Evolutionary conservation across 495 filamentous ascomycete species (phyloP).

Genomic region (Aspergillus ellipticus): DNA sequence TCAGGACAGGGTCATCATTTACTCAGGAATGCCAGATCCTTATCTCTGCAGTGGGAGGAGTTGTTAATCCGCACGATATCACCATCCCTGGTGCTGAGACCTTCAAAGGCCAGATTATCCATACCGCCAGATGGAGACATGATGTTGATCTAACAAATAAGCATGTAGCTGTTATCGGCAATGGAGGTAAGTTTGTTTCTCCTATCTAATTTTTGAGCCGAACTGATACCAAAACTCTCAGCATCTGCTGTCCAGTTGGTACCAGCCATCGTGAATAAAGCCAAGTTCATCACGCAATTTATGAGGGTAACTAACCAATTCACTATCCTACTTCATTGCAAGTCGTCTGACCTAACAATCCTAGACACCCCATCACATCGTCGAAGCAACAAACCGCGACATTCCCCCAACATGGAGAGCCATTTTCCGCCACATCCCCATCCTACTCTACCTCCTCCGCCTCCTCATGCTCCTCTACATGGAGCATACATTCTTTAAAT

Average conservation of each 20-base stretch:
- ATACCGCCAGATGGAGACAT: conserved; percentile 56
- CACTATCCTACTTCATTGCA: background rate
- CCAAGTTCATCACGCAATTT: conserved; percentile 13
- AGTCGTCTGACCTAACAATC: background rate
- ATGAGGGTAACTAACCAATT: conserved; percentile 5
- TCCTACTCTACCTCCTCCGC: conserved; percentile 11
- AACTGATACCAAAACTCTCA: background rate
- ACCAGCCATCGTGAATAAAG: conserved; percentile 8
- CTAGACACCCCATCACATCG: conserved; percentile 15
- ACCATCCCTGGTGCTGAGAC: conserved; percentile 41
- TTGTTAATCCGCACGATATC: conserved; percentile 42
- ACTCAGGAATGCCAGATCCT: conserved; percentile 42
- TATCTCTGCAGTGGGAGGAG: conserved; percentile 43
- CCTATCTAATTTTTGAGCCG: background rate
- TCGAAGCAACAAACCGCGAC: conserved; percentile 1
- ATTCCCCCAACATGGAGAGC: conserved; percentile 3
- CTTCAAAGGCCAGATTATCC: conserved; percentile 52
- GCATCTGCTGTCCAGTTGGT: conserved; percentile 14
- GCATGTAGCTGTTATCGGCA: conserved; percentile 55
- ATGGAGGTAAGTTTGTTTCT: conserved; percentile 17
- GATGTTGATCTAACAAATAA: conserved; percentile 51
- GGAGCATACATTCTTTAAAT: conserved; percentile 11
- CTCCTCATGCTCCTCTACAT: conserved; percentile 14
- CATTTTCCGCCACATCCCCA: conserved; percentile 9
- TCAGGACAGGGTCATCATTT: conserved; percentile 9